These are phyloP conservation scores for Carex littledalei DNA, from an alignment of 176 grass and related monocot genomes.

Conservation along the genomic window DNA sequence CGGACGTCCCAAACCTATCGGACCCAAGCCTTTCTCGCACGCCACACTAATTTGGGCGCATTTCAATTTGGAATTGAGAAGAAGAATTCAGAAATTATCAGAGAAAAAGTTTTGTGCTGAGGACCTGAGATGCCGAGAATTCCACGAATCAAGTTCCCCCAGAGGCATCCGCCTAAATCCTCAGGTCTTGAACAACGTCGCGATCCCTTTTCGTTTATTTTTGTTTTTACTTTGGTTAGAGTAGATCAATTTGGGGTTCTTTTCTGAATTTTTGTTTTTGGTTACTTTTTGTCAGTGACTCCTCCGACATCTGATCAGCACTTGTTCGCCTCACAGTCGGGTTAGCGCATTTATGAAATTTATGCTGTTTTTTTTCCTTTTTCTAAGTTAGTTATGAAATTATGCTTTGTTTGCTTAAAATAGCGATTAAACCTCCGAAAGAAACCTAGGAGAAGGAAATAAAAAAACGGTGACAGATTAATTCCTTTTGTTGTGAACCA, in stretches of 20 bases:
- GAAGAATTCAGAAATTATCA: neutral
- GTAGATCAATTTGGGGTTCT: neutral
- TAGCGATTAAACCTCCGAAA: neutral
- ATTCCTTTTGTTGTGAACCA: neutral
- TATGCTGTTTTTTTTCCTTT: neutral
- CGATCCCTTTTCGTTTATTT: neutral
- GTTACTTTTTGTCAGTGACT: neutral
- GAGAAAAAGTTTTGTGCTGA: neutral
- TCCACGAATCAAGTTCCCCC: constrained; percentile 21
- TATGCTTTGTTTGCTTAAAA: neutral
- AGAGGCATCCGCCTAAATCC: constrained; percentile 20
- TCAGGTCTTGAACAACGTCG: constrained; percentile 7
- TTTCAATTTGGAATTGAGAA: neutral
- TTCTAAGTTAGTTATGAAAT: neutral
- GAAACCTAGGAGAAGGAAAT: neutral
- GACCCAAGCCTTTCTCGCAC: too few species aligned
- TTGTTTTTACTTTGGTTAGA: neutral
- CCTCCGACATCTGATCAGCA: constrained; percentile 3
- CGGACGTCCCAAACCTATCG: too few species aligned
- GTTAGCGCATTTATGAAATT: constrained; percentile 6
- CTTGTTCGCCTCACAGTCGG: neutral
- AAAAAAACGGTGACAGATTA: neutral
- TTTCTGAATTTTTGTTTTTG: neutral
- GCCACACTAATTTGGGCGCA: neutral
- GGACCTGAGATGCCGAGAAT: constrained; percentile 15